Percentiles rank a stretch among this genome's conserved stretches.
Evolutionary conservation across 2,329 filamentous ascomycete genomes (phyloP).

Genomic region (Allantophomopsis cytisporea): DNA sequence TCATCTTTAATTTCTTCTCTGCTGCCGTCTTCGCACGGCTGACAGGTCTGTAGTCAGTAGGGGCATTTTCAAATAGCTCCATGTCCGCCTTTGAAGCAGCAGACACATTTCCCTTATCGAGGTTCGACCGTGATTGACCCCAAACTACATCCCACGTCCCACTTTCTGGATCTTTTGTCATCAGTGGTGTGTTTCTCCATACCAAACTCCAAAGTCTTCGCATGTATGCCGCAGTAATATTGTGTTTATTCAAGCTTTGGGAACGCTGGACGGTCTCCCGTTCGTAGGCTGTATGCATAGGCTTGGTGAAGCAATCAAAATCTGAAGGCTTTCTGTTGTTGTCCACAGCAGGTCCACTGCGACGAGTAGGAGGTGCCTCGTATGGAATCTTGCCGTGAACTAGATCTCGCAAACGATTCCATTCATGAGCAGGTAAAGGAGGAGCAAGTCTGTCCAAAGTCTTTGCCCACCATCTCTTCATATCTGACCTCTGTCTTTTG

Average conservation of each 20-base stretch:
- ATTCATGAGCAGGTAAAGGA: slow-evolving; percentile 39
- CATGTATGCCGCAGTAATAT: not conserved
- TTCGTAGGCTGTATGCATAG: not conserved
- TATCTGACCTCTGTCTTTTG: slow-evolving; percentile 26
- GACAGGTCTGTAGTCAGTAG: too few relatives aligned
- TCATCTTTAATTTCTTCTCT: too few relatives aligned
- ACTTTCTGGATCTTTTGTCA: not conserved
- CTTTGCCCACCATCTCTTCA: slow-evolving; percentile 32
- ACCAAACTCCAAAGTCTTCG: not conserved
- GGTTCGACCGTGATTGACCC: too few relatives aligned
- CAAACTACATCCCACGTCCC: too few relatives aligned
- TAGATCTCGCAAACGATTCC: slow-evolving; percentile 37
- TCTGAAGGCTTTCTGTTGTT: not conserved
- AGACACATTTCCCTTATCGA: too few relatives aligned
- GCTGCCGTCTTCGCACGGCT: too few relatives aligned
- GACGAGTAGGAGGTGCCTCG: slow-evolving; percentile 5
- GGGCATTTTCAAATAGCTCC: too few relatives aligned
- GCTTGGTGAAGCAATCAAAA: not conserved
- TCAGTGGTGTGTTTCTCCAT: not conserved
- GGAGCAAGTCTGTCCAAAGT: slow-evolving; percentile 33
- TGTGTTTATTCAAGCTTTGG: not conserved
- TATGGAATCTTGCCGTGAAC: slow-evolving; percentile 18
- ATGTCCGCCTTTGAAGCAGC: too few relatives aligned
- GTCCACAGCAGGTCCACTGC: not conserved
- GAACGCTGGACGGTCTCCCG: not conserved